phyloP scores from a whole-genome alignment of 257 asterid genomes.

The Salvia rosmarinus region DNA sequence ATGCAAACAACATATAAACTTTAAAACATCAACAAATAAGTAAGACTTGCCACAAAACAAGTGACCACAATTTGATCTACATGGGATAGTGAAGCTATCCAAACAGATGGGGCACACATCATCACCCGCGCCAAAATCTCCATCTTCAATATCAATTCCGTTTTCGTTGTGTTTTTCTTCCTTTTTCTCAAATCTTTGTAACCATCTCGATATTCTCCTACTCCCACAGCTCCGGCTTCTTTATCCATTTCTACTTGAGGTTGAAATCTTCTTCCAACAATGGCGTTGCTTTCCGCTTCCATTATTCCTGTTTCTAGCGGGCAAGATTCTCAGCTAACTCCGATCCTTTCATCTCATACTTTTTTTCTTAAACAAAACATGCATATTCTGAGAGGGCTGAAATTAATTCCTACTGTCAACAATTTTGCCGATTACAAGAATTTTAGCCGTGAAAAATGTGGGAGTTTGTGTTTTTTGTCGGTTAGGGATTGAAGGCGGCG shows the following conservation, averaged over 20 bases:
- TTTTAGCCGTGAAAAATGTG: neutral
- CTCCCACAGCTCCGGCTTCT: neutral
- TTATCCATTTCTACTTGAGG: neutral
- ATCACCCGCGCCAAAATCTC: conserved; percentile 39
- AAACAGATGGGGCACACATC: conserved; percentile 75
- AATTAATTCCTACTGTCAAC: too few relatives aligned
- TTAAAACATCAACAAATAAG: neutral
- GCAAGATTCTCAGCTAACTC: neutral
- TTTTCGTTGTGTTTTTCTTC: neutral
- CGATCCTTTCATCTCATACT: neutral
- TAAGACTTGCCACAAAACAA: conserved; percentile 62
- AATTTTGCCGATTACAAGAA: too few relatives aligned
- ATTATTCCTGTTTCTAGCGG: too few relatives aligned
- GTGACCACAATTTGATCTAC: conserved; percentile 66
- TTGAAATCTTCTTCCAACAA: neutral
- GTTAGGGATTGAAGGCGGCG: conserved; percentile 43
- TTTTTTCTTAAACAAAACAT: neutral
- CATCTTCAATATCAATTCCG: neutral
- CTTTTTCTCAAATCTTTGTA: conserved; percentile 8
- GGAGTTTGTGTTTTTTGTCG: conserved; percentile 19
- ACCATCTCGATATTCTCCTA: neutral
- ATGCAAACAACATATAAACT: neutral
- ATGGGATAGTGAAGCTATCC: conserved; percentile 53
- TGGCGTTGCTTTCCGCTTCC: conserved; percentile 16
- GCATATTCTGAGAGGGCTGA: too few relatives aligned